Conservation (phyloP, 805 yeast genomes). For the Candida andamanensis region DNA sequence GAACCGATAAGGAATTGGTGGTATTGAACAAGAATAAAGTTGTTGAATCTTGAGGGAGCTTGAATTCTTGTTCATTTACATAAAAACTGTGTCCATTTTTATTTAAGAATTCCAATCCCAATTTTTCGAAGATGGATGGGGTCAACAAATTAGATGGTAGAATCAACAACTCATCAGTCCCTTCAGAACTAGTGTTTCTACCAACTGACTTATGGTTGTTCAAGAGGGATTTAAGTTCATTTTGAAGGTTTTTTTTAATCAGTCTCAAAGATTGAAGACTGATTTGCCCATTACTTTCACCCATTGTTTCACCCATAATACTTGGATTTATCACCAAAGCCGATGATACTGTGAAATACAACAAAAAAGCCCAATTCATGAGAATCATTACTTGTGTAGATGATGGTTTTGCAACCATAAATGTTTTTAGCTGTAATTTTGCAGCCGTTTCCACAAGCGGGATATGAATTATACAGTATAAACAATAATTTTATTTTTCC, state of each 20-base stretch:
- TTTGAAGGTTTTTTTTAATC: background rate
- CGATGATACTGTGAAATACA: no score
- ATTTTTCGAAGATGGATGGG: slow-evolving; percentile 13
- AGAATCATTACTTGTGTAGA: slow-evolving; percentile 4
- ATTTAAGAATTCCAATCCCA: slow-evolving; percentile 18
- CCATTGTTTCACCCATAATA: no score
- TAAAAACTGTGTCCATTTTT: slow-evolving; percentile 5
- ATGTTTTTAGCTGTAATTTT: background rate
- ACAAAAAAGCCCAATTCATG: no score
- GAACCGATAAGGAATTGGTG: slow-evolving; percentile 6
- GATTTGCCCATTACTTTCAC: no score
- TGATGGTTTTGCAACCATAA: slow-evolving; percentile 6
- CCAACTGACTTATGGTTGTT: no score
- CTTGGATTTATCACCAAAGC: no score
- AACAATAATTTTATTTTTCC: slow-evolving; percentile 23
- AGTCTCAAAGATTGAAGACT: no score
- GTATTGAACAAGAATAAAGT: slow-evolving; percentile 38
- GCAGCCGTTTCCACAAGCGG: background rate
- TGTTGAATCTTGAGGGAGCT: slow-evolving; percentile 29
- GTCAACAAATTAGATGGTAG: slow-evolving; percentile 22
- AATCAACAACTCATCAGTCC: slow-evolving; percentile 16
- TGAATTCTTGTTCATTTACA: slow-evolving; percentile 11
- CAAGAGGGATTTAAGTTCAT: background rate
- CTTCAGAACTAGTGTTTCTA: background rate
- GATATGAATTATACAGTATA: slow-evolving; percentile 20